A percentile compares a stretch with the other conserved stretches of the same genome.
These are phyloP conservation scores for Atkinsonella texensis DNA, from an alignment of 2,329 filamentous ascomycete genomes.

Conservation along the genomic window DNA sequence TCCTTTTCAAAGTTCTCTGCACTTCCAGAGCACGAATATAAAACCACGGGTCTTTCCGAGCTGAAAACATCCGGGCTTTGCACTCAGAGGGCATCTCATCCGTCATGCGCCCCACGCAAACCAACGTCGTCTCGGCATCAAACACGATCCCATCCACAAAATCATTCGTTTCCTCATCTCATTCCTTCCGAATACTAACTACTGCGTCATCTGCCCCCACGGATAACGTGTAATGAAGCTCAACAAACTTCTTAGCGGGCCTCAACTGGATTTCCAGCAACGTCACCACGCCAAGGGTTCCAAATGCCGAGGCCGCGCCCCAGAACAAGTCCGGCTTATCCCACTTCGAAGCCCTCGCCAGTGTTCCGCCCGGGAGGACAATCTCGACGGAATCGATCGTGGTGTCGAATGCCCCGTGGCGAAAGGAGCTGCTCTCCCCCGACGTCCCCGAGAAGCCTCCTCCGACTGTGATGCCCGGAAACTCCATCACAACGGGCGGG, in stretches of 20 bases:
- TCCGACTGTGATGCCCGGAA: conserved; percentile 59
- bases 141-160: conserved; percentile 63
- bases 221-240: conserved; percentile 42
- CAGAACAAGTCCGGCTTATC: conserved; percentile 49
- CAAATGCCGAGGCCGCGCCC: conserved; percentile 53
- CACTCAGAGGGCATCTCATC: conserved; percentile 28
- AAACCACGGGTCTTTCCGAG: conserved; percentile 57
- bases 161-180: conserved; percentile 32
- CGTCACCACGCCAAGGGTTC: conserved; percentile 55
- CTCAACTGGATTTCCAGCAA: conserved; percentile 48
- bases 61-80: conserved; percentile 37
- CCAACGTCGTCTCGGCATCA: conserved; percentile 37
- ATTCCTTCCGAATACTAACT: conserved; percentile 32
- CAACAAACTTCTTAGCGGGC: conserved; percentile 41
- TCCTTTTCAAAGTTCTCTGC: conserved; percentile 16
- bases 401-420: conserved; percentile 52
- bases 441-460: conserved; percentile 56
- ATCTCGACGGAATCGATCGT: conserved; percentile 53
- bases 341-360: conserved; percentile 40
- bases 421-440: conserved; percentile 57
- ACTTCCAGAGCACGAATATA: conserved; percentile 52
- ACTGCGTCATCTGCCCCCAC: conserved; percentile 26
- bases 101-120: conserved; percentile 48
- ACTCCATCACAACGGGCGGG: conserved; percentile 58
- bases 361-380: conserved; percentile 47